Evolutionary conservation across 257 asterid species (phyloP).

Genomic region (Solanum lignicaule): DNA sequence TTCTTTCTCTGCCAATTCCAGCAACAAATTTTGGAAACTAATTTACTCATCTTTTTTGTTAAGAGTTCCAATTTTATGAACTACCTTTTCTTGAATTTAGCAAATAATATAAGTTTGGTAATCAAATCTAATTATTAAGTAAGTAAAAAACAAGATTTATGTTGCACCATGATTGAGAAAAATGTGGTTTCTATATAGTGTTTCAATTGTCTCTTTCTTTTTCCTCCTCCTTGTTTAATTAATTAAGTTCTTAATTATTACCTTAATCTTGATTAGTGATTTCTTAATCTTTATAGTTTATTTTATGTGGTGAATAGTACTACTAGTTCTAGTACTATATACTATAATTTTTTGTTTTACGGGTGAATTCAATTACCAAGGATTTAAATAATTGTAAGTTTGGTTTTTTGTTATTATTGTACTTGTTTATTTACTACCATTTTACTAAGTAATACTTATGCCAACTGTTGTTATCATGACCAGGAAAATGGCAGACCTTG

Average conservation of each 20-base stretch:
- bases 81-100: neutral
- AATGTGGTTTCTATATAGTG: slow-evolving; percentile 11
- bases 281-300: slow-evolving; percentile 15
- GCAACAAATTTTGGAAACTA: slow-evolving; percentile 4
- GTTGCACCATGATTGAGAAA: neutral
- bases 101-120: neutral
- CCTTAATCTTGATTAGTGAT: neutral
- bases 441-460: neutral
- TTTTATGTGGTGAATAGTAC: slow-evolving; percentile 26
- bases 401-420: neutral
- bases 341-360: neutral
- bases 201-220: neutral
- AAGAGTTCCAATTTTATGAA: neutral
- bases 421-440: neutral
- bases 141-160: neutral
- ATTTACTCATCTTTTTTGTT: neutral
- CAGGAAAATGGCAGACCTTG: slow-evolving; percentile 96
- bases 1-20: slow-evolving; percentile 30
- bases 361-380: slow-evolving; percentile 7
- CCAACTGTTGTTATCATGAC: slow-evolving; percentile 6
- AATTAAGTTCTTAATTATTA: slow-evolving; percentile 1
- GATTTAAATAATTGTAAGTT: neutral
- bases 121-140: neutral
- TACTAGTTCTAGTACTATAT: neutral
- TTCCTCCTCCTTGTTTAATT: neutral